Evolutionary conservation across 2,329 filamentous ascomycete species (phyloP).

Genomic region (Xylaria sp.): DNA sequence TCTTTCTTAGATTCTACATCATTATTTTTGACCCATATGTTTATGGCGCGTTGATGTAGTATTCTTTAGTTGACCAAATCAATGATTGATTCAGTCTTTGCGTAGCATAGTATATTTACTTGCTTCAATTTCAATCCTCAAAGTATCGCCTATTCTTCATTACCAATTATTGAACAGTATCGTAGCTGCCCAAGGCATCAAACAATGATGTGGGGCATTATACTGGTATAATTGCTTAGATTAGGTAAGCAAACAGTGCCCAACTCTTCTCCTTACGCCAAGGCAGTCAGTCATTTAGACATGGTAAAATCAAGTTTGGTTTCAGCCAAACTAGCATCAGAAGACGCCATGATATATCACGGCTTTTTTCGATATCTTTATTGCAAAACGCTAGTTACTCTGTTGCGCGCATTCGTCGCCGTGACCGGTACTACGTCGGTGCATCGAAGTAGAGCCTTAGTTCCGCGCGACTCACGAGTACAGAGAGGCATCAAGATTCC

Average conservation of each 20-base stretch:
- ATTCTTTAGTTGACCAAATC: background rate
- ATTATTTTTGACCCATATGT: no score
- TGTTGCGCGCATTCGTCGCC: background rate
- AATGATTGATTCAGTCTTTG: background rate
- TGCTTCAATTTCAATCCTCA: no score
- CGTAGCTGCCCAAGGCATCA: background rate
- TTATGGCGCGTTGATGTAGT: background rate
- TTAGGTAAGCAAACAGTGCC: conserved; percentile 4
- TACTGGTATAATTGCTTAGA: background rate
- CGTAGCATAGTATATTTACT: background rate
- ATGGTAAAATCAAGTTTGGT: background rate
- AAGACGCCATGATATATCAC: background rate
- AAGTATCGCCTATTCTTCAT: no score
- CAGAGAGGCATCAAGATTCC: conserved; percentile 46
- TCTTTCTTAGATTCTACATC: no score
- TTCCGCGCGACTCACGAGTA: background rate
- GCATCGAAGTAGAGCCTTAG: background rate
- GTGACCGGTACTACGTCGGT: background rate
- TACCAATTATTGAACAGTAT: background rate
- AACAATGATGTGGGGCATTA: background rate
- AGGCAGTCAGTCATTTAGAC: background rate
- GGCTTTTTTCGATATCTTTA: conserved; percentile 9
- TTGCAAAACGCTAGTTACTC: background rate
- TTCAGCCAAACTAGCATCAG: background rate
- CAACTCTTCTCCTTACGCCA: background rate